Evolutionary conservation across 345 rosid species (phyloP).

Genomic region (Cardiospermum halicacabum): DNA sequence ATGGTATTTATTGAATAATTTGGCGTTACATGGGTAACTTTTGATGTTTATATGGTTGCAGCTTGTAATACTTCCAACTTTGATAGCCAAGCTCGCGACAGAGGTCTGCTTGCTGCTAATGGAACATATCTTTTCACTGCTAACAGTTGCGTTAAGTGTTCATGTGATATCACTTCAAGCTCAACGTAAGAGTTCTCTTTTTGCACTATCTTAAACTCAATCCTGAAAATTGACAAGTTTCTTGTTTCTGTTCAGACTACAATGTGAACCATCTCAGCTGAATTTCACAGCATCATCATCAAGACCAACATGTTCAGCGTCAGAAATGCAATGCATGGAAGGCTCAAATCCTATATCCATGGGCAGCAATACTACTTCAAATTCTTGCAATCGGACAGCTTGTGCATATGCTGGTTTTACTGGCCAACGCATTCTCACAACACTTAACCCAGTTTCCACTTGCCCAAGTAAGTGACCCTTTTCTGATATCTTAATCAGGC

Average conservation of each 20-base stretch:
- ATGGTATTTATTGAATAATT: background rate
- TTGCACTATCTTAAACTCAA: no score
- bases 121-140: conserved; percentile 41
- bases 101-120: conserved; percentile 28
- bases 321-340: conserved; percentile 41
- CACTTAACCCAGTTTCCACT: conserved; percentile 26
- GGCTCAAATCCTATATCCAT: conserved; percentile 25
- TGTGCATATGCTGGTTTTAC: conserved; percentile 71
- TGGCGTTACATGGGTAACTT: background rate
- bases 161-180: conserved; percentile 30
- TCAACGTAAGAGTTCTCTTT: conserved; percentile 36
- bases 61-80: conserved; percentile 48
- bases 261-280: conserved; percentile 49
- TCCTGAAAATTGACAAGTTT: no score
- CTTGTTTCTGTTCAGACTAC: conserved; percentile 41
- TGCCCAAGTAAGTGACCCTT: conserved; percentile 37
- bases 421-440: conserved; percentile 37
- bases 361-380: conserved; percentile 35
- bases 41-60: conserved; percentile 17
- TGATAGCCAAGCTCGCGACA: conserved; percentile 24
- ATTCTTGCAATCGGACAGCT: conserved; percentile 35
- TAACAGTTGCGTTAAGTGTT: conserved; percentile 40
- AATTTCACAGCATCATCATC: conserved; percentile 7
- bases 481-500: background rate
- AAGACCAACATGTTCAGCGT: conserved; percentile 40